Conservation (phyloP, 176 grass and related monocot species). For the Triticum aestivum region DNA sequence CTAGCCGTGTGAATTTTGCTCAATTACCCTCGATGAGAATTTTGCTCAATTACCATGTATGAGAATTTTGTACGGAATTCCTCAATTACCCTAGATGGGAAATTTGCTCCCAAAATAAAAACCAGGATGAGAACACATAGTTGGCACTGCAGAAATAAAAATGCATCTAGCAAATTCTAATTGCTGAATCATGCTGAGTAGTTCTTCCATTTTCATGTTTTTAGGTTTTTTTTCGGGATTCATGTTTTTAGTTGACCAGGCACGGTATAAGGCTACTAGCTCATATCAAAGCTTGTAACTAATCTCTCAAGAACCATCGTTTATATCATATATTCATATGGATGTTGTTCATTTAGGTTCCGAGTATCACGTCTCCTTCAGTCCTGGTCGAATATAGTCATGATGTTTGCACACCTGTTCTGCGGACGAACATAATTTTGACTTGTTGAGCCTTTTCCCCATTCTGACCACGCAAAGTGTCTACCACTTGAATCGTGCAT, state of each 20-base stretch:
- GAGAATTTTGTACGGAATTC: too few relatives aligned
- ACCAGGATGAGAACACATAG: too few relatives aligned
- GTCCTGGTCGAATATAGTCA: background rate
- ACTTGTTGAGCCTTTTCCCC: background rate
- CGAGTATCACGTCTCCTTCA: background rate
- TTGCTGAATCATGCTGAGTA: background rate
- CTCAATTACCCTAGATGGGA: too few relatives aligned
- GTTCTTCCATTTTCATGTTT: background rate
- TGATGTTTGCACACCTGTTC: background rate
- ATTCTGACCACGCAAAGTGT: constrained; percentile 17
- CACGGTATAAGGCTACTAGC: background rate
- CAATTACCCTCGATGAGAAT: too few relatives aligned
- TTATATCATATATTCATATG: too few relatives aligned
- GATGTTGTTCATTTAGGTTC: background rate
- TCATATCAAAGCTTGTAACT: background rate
- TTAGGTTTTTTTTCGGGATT: too few relatives aligned
- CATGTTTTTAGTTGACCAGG: background rate
- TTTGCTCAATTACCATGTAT: too few relatives aligned
- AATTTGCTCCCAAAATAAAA: too few relatives aligned
- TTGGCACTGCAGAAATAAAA: background rate
- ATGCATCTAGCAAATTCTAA: background rate
- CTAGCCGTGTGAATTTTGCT: too few relatives aligned
- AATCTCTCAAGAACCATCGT: background rate
- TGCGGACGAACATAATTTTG: background rate
- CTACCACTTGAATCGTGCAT: constrained; percentile 1